Conservation (phyloP, 495 filamentous ascomycete genomes). For the Xylaria sp. region DNA sequence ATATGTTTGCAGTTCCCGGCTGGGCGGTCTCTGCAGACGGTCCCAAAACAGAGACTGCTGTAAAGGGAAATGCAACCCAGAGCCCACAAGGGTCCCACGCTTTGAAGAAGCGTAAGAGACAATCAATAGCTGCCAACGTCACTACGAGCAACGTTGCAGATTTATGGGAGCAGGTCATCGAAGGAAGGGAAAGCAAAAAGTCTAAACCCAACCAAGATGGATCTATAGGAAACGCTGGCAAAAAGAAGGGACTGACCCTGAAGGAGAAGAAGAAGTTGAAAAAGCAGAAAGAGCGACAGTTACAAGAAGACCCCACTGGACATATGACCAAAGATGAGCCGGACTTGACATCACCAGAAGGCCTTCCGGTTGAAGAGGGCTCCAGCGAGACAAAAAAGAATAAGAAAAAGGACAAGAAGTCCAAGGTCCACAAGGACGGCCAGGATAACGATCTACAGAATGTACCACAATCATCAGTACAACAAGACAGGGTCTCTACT, state of each 20-base stretch:
- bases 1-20: slow-evolving; percentile 93
- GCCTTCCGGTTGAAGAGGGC: slow-evolving; percentile 33
- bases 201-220: slow-evolving; percentile 35
- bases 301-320: slow-evolving; percentile 8
- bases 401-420: slow-evolving; percentile 36
- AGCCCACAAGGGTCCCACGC: slow-evolving; percentile 40
- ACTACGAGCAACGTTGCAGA: slow-evolving; percentile 75
- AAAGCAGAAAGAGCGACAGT: slow-evolving; percentile 40
- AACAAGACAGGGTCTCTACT: slow-evolving; percentile 26
- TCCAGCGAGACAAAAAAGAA: slow-evolving; percentile 42
- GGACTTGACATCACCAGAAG: slow-evolving; percentile 20
- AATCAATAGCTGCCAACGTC: slow-evolving; percentile 58
- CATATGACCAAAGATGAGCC: slow-evolving; percentile 14
- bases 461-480: slow-evolving; percentile 1
- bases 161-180: slow-evolving; percentile 80
- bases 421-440: slow-evolving; percentile 33
- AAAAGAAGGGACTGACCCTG: slow-evolving; percentile 35
- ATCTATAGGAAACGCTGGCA: slow-evolving; percentile 25
- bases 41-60: slow-evolving; percentile 71
- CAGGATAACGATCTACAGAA: slow-evolving; percentile 22
- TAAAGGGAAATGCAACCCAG: slow-evolving; percentile 32
- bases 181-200: slow-evolving; percentile 59
- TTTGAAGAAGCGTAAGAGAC: slow-evolving; percentile 66
- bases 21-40: slow-evolving; percentile 78
- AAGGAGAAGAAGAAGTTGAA: slow-evolving; percentile 56